Percentiles rank a stretch among this genome's conserved stretches.
phyloP scores from a whole-genome alignment of 202 grass and related monocot species.

The Zizania palustris region DNA sequence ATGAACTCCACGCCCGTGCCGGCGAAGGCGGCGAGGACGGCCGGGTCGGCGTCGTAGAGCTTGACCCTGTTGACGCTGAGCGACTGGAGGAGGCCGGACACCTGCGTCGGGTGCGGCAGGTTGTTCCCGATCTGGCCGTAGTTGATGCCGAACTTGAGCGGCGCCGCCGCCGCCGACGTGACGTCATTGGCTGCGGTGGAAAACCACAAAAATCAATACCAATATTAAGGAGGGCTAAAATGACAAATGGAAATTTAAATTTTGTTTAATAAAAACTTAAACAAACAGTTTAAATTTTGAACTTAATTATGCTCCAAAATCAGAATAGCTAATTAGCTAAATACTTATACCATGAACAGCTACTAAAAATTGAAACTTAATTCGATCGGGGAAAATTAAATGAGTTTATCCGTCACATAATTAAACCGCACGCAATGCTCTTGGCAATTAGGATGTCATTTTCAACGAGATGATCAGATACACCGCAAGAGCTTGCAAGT shows the following conservation, averaged over 20 bases:
- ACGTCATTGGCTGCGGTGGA: neutral
- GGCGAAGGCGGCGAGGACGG: slow-evolving; percentile 64
- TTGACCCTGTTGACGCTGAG: slow-evolving; percentile 70
- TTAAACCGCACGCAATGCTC: neutral
- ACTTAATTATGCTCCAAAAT: no score
- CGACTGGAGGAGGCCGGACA: slow-evolving; percentile 61
- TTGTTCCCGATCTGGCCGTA: slow-evolving; percentile 87
- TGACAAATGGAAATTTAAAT: neutral
- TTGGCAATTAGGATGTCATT: slow-evolving; percentile 22
- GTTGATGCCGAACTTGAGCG: slow-evolving; percentile 74
- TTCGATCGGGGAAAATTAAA: neutral
- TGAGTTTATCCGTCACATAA: neutral
- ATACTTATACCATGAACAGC: no score
- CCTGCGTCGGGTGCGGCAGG: slow-evolving; percentile 62
- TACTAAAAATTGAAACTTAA: neutral
- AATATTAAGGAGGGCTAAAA: neutral
- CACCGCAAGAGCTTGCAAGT: neutral
- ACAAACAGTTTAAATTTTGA: no score
- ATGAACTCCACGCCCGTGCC: slow-evolving; percentile 76
- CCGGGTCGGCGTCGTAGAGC: slow-evolving; percentile 78
- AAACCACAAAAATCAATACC: neutral
- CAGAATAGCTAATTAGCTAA: no score
- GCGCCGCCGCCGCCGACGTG: slow-evolving; percentile 35
- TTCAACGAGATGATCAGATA: neutral
- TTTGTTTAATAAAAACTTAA: no score